Conservation (phyloP, 2,329 filamentous ascomycete species). For the Drechslerella dactyloides region DNA sequence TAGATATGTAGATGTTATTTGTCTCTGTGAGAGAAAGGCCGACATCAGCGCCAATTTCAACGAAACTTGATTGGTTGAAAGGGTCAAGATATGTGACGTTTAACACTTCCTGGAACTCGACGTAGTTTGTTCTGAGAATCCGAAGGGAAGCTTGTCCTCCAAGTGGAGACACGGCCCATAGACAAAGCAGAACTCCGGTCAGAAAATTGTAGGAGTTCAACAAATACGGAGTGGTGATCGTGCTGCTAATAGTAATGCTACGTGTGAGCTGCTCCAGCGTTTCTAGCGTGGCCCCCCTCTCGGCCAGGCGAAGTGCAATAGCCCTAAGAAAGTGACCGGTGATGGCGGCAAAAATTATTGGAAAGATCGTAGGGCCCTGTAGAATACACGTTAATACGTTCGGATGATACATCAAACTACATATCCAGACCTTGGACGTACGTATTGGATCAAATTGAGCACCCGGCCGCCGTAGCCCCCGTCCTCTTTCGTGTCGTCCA, state of each 20-base stretch:
- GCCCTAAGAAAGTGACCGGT: slow-evolving; percentile 39
- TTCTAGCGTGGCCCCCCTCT: slow-evolving; percentile 34
- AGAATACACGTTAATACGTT: not conserved
- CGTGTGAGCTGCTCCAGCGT: slow-evolving; percentile 40
- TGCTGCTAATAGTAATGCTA: slow-evolving; percentile 35
- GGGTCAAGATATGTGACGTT: slow-evolving; percentile 33
- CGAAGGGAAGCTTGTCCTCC: slow-evolving; percentile 42
- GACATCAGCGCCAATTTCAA: slow-evolving; percentile 23
- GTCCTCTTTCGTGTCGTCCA: slow-evolving; percentile 14
- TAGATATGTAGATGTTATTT: slow-evolving; percentile 37
- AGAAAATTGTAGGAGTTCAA: slow-evolving; percentile 38
- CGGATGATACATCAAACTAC: too few relatives aligned
- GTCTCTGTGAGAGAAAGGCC: slow-evolving; percentile 18
- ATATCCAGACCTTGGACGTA: slow-evolving; percentile 11
- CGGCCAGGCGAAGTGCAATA: slow-evolving; percentile 33
- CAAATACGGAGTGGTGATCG: slow-evolving; percentile 31
- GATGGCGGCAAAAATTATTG: slow-evolving; percentile 42
- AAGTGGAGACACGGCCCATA: slow-evolving; percentile 35
- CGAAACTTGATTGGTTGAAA: slow-evolving; percentile 34
- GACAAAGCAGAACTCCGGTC: slow-evolving; percentile 23
- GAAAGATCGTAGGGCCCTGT: slow-evolving; percentile 44
- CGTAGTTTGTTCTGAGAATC: slow-evolving; percentile 26
- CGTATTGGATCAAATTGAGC: slow-evolving; percentile 41
- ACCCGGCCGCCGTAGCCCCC: slow-evolving; percentile 36
- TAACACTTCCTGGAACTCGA: slow-evolving; percentile 19